These are phyloP conservation scores for Panicum virgatum DNA, from an alignment of 202 grass and related monocot species.

Conservation along the genomic window DNA sequence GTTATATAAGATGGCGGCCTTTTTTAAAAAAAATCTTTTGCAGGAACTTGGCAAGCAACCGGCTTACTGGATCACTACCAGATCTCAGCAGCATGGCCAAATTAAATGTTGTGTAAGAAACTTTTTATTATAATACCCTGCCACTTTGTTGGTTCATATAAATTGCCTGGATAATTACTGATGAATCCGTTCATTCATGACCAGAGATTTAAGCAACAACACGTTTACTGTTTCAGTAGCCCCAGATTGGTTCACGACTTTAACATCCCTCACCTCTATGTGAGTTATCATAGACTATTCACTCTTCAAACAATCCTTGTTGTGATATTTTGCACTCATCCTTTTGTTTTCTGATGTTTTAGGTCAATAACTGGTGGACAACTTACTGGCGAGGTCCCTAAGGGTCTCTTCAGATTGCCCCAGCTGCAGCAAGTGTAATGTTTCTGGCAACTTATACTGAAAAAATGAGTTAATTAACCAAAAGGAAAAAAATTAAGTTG, in stretches of 20 bases:
- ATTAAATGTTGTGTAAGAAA: constrained; percentile 76
- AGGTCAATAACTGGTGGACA: constrained; percentile 54
- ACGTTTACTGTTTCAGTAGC: constrained; percentile 43
- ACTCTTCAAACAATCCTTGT: neutral
- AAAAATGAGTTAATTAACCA: neutral
- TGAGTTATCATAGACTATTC: constrained; percentile 47
- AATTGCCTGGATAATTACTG: constrained; percentile 16
- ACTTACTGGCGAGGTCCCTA: constrained; percentile 57
- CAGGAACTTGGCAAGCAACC: constrained; percentile 82
- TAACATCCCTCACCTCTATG: constrained; percentile 62
- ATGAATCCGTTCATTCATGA: constrained; percentile 19
- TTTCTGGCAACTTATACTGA: constrained; percentile 1
- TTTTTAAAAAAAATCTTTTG: neutral
- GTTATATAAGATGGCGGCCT: neutral
- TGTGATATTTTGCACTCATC: neutral
- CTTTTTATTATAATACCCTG: constrained; percentile 7
- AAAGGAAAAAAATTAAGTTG: neutral
- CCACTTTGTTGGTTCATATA: constrained; percentile 2
- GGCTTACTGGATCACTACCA: constrained; percentile 63
- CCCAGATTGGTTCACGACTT: constrained; percentile 71
- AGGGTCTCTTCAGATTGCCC: constrained; percentile 55
- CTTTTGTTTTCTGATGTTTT: constrained; percentile 20
- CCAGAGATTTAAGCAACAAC: constrained; percentile 88
- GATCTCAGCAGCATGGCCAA: constrained; percentile 53
- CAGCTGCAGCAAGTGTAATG: constrained; percentile 84